Evolutionary conservation across 257 asterid genomes (phyloP).

Genomic region (Schizonepeta tenuifolia): DNA sequence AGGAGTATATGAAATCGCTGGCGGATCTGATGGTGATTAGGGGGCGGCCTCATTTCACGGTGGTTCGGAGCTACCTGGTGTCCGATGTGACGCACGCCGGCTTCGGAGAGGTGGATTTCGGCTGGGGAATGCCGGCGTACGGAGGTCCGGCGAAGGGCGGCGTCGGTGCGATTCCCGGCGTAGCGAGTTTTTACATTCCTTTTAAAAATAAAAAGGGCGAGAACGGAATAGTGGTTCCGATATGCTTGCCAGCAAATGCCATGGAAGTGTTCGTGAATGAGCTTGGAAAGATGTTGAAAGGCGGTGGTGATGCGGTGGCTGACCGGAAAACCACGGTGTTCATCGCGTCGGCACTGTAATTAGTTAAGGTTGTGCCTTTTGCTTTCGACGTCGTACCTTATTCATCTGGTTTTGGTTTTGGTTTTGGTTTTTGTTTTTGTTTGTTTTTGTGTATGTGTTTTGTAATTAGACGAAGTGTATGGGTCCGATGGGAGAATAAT

Average conservation of each 20-base stretch:
- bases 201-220: conserved; percentile 56
- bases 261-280: conserved; percentile 61
- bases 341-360: conserved; percentile 48
- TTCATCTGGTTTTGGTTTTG: too few relatives aligned
- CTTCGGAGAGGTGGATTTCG: conserved; percentile 61
- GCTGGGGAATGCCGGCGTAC: conserved; percentile 71
- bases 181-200: conserved; percentile 60
- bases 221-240: conserved; percentile 60
- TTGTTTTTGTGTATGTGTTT: too few relatives aligned
- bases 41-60: conserved; percentile 55
- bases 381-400: too few relatives aligned
- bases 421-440: too few relatives aligned
- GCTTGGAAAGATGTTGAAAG: conserved; percentile 43
- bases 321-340: conserved; percentile 19
- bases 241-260: conserved; percentile 56
- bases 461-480: too few relatives aligned
- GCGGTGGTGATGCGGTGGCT: background rate
- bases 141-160: conserved; percentile 77
- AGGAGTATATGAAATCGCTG: conserved; percentile 59
- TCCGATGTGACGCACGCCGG: conserved; percentile 68
- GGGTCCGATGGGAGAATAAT: too few relatives aligned
- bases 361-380: background rate
- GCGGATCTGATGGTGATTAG: conserved; percentile 56
- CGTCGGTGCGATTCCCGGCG: conserved; percentile 61
- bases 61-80: conserved; percentile 49